phyloP scores from a whole-genome alignment of 1,139 yeast genomes.

The Yamadazyma sp. region DNA sequence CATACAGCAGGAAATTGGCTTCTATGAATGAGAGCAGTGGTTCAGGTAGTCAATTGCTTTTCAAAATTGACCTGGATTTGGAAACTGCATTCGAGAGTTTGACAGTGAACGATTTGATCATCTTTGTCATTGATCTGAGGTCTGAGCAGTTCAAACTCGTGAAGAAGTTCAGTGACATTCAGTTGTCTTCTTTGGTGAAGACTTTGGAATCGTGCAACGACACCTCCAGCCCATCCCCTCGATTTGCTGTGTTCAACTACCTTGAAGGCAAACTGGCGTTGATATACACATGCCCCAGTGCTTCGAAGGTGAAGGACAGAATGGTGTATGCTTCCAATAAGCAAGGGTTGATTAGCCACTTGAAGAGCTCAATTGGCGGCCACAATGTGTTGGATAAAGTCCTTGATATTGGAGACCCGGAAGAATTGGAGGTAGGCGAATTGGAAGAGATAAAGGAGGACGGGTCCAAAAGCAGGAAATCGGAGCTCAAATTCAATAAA shows the following conservation, averaged over 20 bases:
- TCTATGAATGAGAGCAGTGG: conserved; percentile 29
- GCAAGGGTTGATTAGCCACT: conserved; percentile 58
- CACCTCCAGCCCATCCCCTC: conserved; percentile 27
- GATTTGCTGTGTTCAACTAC: conserved; percentile 58
- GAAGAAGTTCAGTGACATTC: conserved; percentile 16
- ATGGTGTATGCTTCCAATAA: conserved; percentile 91
- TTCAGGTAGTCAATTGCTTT: conserved; percentile 23
- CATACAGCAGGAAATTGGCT: conserved; percentile 28
- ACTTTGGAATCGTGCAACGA: conserved; percentile 17
- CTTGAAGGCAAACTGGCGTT: conserved; percentile 43
- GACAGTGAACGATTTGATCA: conserved; percentile 21
- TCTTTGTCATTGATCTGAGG: conserved; percentile 32
- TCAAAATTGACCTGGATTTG: conserved; percentile 27
- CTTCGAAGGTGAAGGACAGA: conserved; percentile 84
- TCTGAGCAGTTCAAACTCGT: conserved; percentile 30
- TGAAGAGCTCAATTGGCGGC: conserved; percentile 35
- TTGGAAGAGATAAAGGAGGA: conserved; percentile 21
- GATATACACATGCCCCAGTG: conserved; percentile 87
- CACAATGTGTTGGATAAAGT: conserved; percentile 31
- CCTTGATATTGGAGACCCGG: conserved; percentile 68
- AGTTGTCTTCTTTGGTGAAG: conserved; percentile 21
- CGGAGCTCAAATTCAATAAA: conserved; percentile 42
- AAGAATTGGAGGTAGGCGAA: conserved; percentile 54
- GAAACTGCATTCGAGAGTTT: conserved; percentile 18
- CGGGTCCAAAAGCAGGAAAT: conserved; percentile 12